Conservation (phyloP, 2,329 filamentous ascomycete genomes). For the Knufia fluminis region DNA sequence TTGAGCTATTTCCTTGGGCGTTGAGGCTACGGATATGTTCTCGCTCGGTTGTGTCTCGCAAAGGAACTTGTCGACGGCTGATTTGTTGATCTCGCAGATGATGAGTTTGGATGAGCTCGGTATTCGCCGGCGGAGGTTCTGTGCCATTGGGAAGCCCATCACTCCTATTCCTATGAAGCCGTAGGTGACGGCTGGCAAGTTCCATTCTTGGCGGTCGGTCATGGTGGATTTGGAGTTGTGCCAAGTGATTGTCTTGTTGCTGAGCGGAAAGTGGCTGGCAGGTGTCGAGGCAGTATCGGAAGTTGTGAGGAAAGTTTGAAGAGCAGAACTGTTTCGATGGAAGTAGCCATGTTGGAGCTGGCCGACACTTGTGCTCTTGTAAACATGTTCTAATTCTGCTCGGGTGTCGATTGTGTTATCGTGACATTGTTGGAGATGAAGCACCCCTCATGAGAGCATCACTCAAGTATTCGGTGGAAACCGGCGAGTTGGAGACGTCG, state of each 20-base stretch:
- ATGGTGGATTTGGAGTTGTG: neutral
- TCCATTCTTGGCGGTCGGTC: slow-evolving; percentile 6
- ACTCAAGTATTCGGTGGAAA: too few relatives aligned
- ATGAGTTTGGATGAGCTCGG: slow-evolving; percentile 26
- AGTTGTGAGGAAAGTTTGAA: neutral
- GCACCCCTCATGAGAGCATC: neutral
- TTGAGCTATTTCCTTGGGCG: slow-evolving; percentile 32
- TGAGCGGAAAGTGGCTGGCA: neutral
- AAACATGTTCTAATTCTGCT: neutral
- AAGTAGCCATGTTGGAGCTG: neutral
- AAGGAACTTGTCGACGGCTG: slow-evolving; percentile 31
- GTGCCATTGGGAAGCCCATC: slow-evolving; percentile 37
- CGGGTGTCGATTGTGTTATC: neutral
- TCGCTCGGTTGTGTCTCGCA: slow-evolving; percentile 29
- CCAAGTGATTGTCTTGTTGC: neutral
- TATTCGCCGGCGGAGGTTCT: slow-evolving; percentile 33
- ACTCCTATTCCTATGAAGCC: slow-evolving; percentile 30
- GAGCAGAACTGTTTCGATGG: neutral
- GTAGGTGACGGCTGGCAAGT: slow-evolving; percentile 14
- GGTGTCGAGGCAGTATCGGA: neutral
- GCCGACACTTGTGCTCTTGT: neutral
- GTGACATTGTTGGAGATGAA: neutral
- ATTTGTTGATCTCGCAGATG: slow-evolving; percentile 32
- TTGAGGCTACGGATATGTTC: slow-evolving; percentile 29
- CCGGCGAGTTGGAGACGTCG: neutral